Conservation (phyloP, 2,329 filamentous ascomycete species). For the Diaporthe vexans region DNA sequence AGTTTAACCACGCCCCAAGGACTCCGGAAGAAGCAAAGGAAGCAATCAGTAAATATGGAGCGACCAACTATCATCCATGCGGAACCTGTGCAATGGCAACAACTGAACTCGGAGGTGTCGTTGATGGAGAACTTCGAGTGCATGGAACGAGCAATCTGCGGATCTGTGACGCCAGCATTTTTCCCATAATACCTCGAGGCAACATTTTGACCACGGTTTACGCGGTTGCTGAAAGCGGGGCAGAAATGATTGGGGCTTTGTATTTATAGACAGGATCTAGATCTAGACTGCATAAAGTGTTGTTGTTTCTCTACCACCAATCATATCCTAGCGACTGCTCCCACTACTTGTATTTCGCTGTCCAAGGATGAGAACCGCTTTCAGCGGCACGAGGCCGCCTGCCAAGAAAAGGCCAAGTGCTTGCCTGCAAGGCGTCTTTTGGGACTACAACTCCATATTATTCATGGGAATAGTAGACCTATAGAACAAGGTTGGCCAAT, state of each 20-base stretch:
- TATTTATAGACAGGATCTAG: background rate
- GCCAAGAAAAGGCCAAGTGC: too few species aligned
- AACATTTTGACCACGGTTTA: constrained; percentile 46
- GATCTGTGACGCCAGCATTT: constrained; percentile 57
- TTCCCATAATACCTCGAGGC: constrained; percentile 55
- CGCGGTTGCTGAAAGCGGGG: constrained; percentile 51
- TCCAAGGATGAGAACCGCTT: too few species aligned
- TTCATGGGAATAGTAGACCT: too few species aligned
- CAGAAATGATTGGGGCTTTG: constrained; percentile 1
- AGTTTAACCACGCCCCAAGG: background rate
- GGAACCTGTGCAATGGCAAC: constrained; percentile 12
- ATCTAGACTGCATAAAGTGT: too few species aligned
- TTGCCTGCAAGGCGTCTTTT: too few species aligned
- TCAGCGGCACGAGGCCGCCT: too few species aligned
- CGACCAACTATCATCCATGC: constrained; percentile 9
- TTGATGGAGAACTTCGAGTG: constrained; percentile 54
- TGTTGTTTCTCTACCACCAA: too few species aligned
- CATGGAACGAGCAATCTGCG: constrained; percentile 57
- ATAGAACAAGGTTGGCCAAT: too few species aligned
- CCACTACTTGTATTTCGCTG: too few species aligned
- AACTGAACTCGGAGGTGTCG: constrained; percentile 53
- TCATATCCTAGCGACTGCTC: too few species aligned
- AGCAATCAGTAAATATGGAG: constrained; percentile 1
- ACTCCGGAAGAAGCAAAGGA: background rate
- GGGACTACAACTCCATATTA: too few species aligned